Evolutionary conservation across 371 early-diverging fungal genomes (phyloP).

Genomic region (Mucor lusitanicus): DNA sequence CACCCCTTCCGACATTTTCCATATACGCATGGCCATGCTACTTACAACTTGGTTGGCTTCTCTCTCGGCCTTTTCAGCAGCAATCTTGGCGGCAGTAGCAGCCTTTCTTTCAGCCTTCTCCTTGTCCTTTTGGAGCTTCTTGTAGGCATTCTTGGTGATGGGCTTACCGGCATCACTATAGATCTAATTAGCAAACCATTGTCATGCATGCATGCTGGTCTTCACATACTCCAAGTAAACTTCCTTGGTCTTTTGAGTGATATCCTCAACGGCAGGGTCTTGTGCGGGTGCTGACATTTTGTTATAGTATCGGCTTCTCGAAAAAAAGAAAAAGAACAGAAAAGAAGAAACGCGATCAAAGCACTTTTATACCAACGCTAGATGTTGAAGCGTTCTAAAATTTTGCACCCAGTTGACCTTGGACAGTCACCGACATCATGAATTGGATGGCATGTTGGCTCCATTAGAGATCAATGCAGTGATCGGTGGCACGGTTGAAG

Average conservation of each 20-base stretch:
- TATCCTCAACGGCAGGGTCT: conserved; percentile 46
- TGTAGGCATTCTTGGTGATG: conserved; percentile 88
- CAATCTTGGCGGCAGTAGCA: conserved; percentile 78
- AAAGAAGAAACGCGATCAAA: not conserved
- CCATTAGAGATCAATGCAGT: too few relatives aligned
- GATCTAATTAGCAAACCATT: not conserved
- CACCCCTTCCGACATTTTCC: not conserved
- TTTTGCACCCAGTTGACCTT: too few relatives aligned
- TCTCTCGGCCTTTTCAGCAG: conserved; percentile 83
- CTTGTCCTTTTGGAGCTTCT: conserved; percentile 91
- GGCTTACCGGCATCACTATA: conserved; percentile 85
- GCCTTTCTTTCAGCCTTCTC: conserved; percentile 86
- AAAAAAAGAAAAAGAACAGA: conserved; percentile 4
- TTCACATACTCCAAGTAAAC: conserved; percentile 55
- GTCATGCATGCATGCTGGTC: not conserved
- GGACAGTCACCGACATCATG: too few relatives aligned
- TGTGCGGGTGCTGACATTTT: conserved; percentile 39
- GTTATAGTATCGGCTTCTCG: not conserved
- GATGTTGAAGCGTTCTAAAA: too few relatives aligned
- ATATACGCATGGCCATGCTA: conserved; percentile 13
- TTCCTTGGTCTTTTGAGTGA: conserved; percentile 58
- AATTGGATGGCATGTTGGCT: too few relatives aligned
- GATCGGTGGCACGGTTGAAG: too few relatives aligned
- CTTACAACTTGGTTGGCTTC: conserved; percentile 70
- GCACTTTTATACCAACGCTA: too few relatives aligned